Base-by-base conservation (phyloP, 2,329 filamentous ascomycete species). In the Nigrospora sphaerica region DNA sequence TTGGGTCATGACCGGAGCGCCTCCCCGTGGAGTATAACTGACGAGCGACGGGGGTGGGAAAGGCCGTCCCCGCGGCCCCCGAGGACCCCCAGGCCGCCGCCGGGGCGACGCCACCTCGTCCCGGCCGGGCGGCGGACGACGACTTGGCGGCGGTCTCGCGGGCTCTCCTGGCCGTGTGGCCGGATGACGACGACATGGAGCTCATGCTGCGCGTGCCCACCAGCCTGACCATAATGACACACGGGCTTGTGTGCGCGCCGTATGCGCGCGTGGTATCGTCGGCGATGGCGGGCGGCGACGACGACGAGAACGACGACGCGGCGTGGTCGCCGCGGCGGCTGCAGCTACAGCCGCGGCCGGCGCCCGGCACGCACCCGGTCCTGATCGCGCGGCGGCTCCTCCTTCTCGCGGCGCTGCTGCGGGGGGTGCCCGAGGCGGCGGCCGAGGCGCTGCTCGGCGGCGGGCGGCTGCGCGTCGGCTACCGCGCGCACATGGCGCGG, bases 351-450 rank as follows among this genome's bases (percentile, higher is more conserved):
- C 14, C 32, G 13, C 13, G 23, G 10, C 47, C 43, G 0, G 10
- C 12, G 11, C 18, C n/a, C 14, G 19, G 37, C 3, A 13, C 56
- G 3, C 68, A 72, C 47, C 71, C 72, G 0, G 63, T 70, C 0
- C 49, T 71, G 1, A 55, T 75, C n/a, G 70, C 72, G 0, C 60
- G 61, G 12, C 61, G 64, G 18, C 57, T 75, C 45, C 57, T 76
- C 3, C 41, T 62, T 2, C 45, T 75, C 0, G 66, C 62, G 2
- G 58, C 56, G 0, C 63, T 62, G 23, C 50, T 74, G 2, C 68
- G 72, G 37, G 33, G 19, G 52, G 56, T 16, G n/a, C 62, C 16
- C 47, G 23, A 28, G 5, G 23, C 23, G 23, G 23, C 10, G 23
- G 23, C 23, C 5, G 23, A 28, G 5, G 23, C 23, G 23, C 23